Base-by-base conservation (phyloP, 163 green algal genomes). In the Scenedesmus sp. region DNA sequence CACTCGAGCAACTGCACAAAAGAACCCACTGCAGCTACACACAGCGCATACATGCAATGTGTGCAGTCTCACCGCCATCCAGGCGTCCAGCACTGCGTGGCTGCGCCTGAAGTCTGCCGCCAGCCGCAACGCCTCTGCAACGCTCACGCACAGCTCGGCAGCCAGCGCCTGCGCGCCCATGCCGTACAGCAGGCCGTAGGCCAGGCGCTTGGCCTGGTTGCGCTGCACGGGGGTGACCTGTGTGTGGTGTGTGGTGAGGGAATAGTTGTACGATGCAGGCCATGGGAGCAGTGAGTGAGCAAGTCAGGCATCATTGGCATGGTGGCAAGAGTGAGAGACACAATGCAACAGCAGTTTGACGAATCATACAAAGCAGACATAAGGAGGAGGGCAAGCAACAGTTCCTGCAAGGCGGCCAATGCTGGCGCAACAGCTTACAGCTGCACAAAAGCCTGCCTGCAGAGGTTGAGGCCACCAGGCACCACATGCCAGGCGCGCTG, bases 131-230 rank as follows among this genome's bases (percentile, higher is more conserved):
- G 96, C 97, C 54, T 93, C 87, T 1, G 82, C 59, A 6, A 91
- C 57, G 23, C 23, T 87, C 60, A 96, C 89, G 12, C 92, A 84
- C 79, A 98, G 93, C 76, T 95, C 92, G n/a, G 93, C 79, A 4
- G 96, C 96, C 64, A 99, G 94, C 16, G 84, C 73, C 52, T 79
- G 76, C 2, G 83, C 70, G 16, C 97, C 97, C 96, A 98, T 98
- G 88, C 98, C 98, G 67, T 99, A 99, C 54, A 98, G 91, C 81
- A 99, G 83, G 7, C 94, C 98, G 88, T 99, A 99, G 3, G 92
- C 92, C 16, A 99, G 87, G 9, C 93, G 87, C 95, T 99, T 99
- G 34, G 95, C 94, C 10, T 96, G 93, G 12, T 93, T 88, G 23
- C 98, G 94, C 86, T 96, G 59, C 76, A 94, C 87, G 1, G 67